Percentiles rank a stretch among this genome's conserved stretches.
These are phyloP conservation scores for Podospora conica DNA, from an alignment of 495 filamentous ascomycete species.

Conservation along the genomic window DNA sequence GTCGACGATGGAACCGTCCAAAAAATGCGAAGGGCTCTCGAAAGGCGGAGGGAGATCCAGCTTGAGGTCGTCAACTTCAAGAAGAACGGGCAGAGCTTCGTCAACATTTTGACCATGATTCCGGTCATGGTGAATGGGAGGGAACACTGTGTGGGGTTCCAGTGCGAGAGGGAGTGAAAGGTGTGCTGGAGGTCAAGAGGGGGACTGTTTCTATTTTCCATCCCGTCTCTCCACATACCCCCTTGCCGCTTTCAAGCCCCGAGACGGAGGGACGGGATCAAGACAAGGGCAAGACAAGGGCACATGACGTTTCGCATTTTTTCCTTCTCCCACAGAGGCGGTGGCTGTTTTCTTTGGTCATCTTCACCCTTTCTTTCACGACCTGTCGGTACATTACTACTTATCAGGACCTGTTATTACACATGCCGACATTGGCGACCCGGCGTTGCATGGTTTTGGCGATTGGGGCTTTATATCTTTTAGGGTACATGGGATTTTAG, in stretches of 20 bases:
- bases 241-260: neutral
- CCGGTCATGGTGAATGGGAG: slow-evolving; percentile 33
- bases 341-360: neutral
- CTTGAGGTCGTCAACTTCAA: slow-evolving; percentile 45
- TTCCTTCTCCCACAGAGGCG: neutral
- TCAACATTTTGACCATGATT: slow-evolving; percentile 44
- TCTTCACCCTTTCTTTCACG: neutral
- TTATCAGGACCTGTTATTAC: neutral
- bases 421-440: neutral
- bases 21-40: slow-evolving; percentile 37
- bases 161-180: slow-evolving; percentile 24
- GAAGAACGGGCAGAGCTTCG: slow-evolving; percentile 40
- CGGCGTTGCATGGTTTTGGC: neutral
- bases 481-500: neutral
- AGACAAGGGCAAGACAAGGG: neutral
- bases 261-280: neutral
- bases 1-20: slow-evolving; percentile 32
- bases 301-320: neutral
- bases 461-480: neutral
- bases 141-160: slow-evolving; percentile 37
- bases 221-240: neutral
- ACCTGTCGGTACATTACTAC: neutral
- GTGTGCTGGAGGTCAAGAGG: neutral
- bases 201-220: neutral
- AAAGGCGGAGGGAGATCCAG: slow-evolving; percentile 34